Conservation (phyloP, 2,329 filamentous ascomycete species). For the Apiospora saccharicola region DNA sequence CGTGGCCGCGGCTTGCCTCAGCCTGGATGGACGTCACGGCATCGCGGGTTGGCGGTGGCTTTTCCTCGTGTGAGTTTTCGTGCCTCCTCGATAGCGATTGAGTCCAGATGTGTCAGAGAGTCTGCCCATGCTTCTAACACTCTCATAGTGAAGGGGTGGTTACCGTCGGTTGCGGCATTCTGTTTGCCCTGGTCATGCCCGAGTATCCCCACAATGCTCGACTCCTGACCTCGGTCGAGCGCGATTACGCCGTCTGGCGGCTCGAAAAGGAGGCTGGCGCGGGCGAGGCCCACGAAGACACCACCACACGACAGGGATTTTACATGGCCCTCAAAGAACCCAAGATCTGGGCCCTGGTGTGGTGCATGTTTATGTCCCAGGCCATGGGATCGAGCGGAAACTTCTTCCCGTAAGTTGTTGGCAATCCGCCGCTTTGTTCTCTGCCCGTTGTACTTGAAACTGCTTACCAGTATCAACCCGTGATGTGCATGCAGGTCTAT, state of each 20-base stretch:
- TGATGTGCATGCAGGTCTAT: slow-evolving; percentile 35
- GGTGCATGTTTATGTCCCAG: slow-evolving; percentile 45
- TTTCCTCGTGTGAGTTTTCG: slow-evolving; percentile 26
- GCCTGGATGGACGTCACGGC: slow-evolving; percentile 36
- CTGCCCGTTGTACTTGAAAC: no score
- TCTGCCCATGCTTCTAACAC: no score
- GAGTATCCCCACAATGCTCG: slow-evolving; percentile 29
- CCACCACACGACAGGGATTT: slow-evolving; percentile 37
- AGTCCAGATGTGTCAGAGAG: no score
- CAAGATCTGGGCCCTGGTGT: slow-evolving; percentile 47
- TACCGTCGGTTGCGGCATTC: slow-evolving; percentile 31
- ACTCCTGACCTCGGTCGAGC: slow-evolving; percentile 29
- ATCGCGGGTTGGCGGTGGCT: slow-evolving; percentile 41
- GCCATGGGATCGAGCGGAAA: slow-evolving; percentile 48
- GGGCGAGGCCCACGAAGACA: slow-evolving; percentile 28
- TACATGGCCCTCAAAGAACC: slow-evolving; percentile 47
- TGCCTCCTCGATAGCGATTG: no score
- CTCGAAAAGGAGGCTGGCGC: slow-evolving; percentile 29
- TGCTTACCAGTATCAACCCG: background rate
- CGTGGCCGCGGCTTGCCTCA: slow-evolving; percentile 43
- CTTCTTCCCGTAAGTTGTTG: slow-evolving; percentile 34
- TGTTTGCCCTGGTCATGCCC: slow-evolving; percentile 33
- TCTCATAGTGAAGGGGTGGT: slow-evolving; percentile 30
- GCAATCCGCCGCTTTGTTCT: no score
- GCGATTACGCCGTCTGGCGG: slow-evolving; percentile 30